phyloP scores from a whole-genome alignment of 176 grass and related monocot species.

The Aegilops umbellulata region DNA sequence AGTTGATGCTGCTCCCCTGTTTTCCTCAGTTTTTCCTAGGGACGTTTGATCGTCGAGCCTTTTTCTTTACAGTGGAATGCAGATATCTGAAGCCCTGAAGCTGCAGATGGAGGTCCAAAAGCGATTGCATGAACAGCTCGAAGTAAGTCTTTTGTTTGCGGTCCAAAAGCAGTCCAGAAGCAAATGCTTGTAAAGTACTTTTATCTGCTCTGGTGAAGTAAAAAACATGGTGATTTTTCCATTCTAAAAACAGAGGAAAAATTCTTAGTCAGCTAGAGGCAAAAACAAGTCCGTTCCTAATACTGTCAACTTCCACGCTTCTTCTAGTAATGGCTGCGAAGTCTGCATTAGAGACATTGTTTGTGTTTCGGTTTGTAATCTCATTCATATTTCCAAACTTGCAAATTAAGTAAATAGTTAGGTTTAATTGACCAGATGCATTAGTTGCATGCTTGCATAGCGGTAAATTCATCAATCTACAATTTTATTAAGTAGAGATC shows the following conservation, averaged over 20 bases:
- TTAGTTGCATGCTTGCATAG: background rate
- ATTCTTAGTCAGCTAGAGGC: background rate
- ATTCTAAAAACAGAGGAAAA: background rate
- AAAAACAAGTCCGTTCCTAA: background rate
- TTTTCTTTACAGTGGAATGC: conserved; percentile 59
- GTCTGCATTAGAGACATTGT: background rate
- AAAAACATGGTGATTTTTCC: background rate
- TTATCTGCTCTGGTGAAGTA: background rate
- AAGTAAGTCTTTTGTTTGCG: conserved; percentile 53
- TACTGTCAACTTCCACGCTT: background rate
- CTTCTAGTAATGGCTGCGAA: background rate
- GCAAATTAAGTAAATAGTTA: background rate
- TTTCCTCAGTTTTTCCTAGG: background rate
- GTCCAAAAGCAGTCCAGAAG: too few relatives aligned
- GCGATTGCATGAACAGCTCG: conserved; percentile 85
- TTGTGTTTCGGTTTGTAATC: background rate
- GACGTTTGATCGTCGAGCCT: conserved; percentile 21
- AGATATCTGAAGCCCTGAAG: conserved; percentile 89
- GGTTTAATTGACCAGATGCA: background rate
- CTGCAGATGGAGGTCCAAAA: conserved; percentile 98
- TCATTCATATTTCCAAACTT: background rate
- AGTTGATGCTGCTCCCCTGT: background rate
- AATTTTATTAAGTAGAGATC: background rate
- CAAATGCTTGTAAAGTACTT: background rate
- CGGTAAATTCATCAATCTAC: background rate